A percentile compares a stretch with the other conserved stretches of the same genome.
Evolutionary conservation across 75 land plant genomes (phyloP).

Genomic region (Pseudotsuga menziesii): DNA sequence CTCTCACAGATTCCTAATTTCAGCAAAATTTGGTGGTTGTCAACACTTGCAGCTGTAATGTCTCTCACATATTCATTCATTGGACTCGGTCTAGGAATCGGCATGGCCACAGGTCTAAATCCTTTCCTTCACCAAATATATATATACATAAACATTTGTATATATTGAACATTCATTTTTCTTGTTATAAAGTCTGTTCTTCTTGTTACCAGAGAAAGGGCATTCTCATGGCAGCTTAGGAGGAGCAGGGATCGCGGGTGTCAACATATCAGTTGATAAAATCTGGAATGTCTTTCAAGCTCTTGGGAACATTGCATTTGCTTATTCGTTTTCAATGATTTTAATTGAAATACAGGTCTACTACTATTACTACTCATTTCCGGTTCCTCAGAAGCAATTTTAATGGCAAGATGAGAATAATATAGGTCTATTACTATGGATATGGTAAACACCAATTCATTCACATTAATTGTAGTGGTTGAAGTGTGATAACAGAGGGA

Average conservation of each 20-base stretch:
- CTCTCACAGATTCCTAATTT: constrained; percentile 29
- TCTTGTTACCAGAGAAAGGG: constrained; percentile 28
- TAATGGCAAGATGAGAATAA: not conserved
- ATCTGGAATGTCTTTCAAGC: constrained; percentile 59
- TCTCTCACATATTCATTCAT: constrained; percentile 23
- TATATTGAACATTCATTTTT: not conserved
- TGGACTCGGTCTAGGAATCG: constrained; percentile 24
- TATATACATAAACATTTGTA: not conserved
- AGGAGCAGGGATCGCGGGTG: constrained; percentile 49
- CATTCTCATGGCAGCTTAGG: constrained; percentile 49
- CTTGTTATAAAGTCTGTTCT: not conserved
- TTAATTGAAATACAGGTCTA: constrained; percentile 78
- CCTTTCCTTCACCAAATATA: not conserved
- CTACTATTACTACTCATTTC: not conserved
- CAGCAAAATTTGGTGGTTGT: constrained; percentile 28
- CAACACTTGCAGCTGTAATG: constrained; percentile 24
- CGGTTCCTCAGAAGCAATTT: not conserved
- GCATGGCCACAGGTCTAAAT: constrained; percentile 21
- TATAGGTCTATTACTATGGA: not conserved
- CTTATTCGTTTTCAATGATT: constrained; percentile 71
- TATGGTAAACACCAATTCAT: not conserved
- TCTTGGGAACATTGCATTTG: constrained; percentile 81
- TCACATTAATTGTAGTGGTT: not conserved
- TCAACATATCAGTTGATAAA: constrained; percentile 31
- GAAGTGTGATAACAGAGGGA: too few species aligned